Conservation (phyloP, 2,329 filamentous ascomycete species). For the Akanthomyces lecanii region DNA sequence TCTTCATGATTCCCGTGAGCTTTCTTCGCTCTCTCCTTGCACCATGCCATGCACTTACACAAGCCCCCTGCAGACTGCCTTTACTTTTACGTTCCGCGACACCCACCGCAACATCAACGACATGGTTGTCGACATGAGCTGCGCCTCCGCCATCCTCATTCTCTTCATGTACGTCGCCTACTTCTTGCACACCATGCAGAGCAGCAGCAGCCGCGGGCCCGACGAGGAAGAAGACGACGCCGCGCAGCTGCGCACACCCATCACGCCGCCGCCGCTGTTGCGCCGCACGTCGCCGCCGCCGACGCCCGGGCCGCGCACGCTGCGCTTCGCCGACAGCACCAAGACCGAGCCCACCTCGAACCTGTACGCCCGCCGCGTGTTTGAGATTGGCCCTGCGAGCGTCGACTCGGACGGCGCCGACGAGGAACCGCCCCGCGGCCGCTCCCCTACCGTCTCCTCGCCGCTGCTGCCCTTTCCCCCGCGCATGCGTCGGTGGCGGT, state of each 20-base stretch:
- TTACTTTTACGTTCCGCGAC: constrained; percentile 51
- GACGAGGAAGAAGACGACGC: constrained; percentile 63
- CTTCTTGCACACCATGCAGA: constrained; percentile 71
- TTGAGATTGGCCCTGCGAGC: background rate
- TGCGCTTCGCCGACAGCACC: constrained; percentile 18
- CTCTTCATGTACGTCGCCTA: constrained; percentile 70
- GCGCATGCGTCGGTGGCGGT: constrained; percentile 22
- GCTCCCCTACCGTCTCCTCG: constrained; percentile 19
- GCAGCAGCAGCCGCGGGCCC: constrained; percentile 53
- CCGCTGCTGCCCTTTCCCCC: constrained; percentile 12
- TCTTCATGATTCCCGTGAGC: constrained; percentile 35
- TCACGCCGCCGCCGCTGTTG: background rate
- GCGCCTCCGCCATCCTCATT: constrained; percentile 71
- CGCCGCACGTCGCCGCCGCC: constrained; percentile 2
- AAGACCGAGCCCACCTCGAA: constrained; percentile 1
- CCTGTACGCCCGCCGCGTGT: background rate
- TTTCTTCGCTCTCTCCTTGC: background rate
- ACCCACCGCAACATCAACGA: constrained; percentile 47
- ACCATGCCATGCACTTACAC: background rate
- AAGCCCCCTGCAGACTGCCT: constrained; percentile 33
- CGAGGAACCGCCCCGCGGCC: background rate
- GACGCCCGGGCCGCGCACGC: constrained; percentile 22
- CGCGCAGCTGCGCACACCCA: constrained; percentile 40
- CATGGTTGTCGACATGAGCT: constrained; percentile 67
- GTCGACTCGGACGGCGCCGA: background rate